A percentile compares a stretch with the other conserved stretches of the same genome.
phyloP scores from a whole-genome alignment of 176 grass and related monocot species.

The Oryza longistaminata region DNA sequence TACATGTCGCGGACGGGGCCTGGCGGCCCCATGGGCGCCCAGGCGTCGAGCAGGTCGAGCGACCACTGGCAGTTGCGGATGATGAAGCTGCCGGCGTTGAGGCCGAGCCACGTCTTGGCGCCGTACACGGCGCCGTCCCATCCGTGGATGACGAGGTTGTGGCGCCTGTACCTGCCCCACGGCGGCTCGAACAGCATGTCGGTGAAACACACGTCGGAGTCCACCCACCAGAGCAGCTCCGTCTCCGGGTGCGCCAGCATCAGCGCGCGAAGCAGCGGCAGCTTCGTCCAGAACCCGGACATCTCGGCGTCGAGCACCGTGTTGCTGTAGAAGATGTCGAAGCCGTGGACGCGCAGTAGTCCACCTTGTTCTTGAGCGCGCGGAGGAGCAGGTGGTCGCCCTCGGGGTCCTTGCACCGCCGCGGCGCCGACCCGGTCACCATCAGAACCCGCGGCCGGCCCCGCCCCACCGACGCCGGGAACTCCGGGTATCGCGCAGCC shows the following conservation, averaged over 20 bases:
- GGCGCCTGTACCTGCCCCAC: constrained; percentile 53
- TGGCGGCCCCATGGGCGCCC: constrained; percentile 71
- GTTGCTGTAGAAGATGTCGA: constrained; percentile 89
- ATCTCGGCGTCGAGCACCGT: constrained; percentile 81
- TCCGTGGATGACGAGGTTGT: constrained; percentile 84
- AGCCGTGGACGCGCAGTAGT: constrained; percentile 86
- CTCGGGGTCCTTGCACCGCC: constrained; percentile 49
- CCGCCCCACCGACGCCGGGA: constrained; percentile 45
- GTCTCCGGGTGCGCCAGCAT: constrained; percentile 85
- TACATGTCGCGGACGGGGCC: constrained; percentile 65
- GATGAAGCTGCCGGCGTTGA: constrained; percentile 86
- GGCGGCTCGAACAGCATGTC: constrained; percentile 94
- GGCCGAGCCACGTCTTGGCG: constrained; percentile 60
- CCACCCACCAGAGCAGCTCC: constrained; percentile 95
- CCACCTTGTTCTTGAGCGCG: constrained; percentile 88
- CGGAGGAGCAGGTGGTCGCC: constrained; percentile 83
- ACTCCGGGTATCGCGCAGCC: constrained; percentile 57
- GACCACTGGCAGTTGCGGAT: constrained; percentile 95
- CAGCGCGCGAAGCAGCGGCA: constrained; percentile 75
- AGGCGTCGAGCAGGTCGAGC: constrained; percentile 77
- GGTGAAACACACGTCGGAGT: constrained; percentile 88
- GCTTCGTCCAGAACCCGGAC: constrained; percentile 85
- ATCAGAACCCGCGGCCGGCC: constrained; percentile 68
- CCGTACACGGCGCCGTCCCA: constrained; percentile 68
- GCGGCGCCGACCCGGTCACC: constrained; percentile 71